These are phyloP conservation scores for Sclerotinia subarctica DNA, from an alignment of 2,329 filamentous ascomycete species.

Conservation along the genomic window DNA sequence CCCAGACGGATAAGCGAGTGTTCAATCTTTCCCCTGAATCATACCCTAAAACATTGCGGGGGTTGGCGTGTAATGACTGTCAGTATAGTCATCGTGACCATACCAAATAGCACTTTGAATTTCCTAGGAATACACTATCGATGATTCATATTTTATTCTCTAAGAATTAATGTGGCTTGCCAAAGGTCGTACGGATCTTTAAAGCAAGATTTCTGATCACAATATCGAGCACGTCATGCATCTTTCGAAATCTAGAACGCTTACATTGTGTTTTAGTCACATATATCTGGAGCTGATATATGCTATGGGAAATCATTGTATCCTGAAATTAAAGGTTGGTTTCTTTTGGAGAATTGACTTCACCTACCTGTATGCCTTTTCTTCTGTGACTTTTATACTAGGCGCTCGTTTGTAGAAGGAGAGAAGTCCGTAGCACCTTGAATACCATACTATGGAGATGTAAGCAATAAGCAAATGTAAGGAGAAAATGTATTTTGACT, in stretches of 20 bases:
- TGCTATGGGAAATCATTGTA: neutral
- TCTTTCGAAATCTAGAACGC: neutral
- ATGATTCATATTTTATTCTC: neutral
- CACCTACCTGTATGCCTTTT: neutral
- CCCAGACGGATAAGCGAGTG: slow-evolving; percentile 3
- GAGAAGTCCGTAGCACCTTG: too few relatives aligned
- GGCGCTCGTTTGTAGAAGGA: too few relatives aligned
- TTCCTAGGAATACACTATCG: neutral
- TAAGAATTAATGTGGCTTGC: neutral
- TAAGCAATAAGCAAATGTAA: too few relatives aligned
- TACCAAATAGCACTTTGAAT: too few relatives aligned
- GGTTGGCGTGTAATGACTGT: too few relatives aligned
- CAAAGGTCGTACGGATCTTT: neutral
- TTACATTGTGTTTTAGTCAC: neutral
- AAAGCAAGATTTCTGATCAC: neutral
- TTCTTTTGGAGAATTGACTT: neutral
- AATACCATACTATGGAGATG: neutral
- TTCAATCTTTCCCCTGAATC: neutral
- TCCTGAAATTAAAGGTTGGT: neutral
- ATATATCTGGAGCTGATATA: neutral
- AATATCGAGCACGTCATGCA: neutral
- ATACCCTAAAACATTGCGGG: neutral
- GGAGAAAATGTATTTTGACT: neutral
- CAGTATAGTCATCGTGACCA: neutral
- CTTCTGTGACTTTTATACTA: neutral